Conservation (phyloP, 2,329 filamentous ascomycete species). For the Escovopsis sp. region DNA sequence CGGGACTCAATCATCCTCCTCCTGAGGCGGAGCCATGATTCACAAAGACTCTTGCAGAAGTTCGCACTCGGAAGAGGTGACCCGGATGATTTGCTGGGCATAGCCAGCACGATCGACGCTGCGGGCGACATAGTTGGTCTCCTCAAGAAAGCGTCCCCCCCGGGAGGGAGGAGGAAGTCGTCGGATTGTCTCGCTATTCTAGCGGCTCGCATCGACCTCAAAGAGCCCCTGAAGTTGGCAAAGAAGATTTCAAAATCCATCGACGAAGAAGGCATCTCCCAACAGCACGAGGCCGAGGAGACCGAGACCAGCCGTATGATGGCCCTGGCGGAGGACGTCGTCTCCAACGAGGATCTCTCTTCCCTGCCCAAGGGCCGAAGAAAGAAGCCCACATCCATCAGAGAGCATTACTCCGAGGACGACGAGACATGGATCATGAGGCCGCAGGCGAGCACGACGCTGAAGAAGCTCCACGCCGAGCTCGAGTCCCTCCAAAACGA, state of each 20-base stretch:
- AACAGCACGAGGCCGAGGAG: slow-evolving; percentile 65
- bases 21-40: slow-evolving; percentile 66
- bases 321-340: slow-evolving; percentile 57
- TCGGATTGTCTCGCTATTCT: slow-evolving; percentile 29
- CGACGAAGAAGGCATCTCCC: slow-evolving; percentile 79
- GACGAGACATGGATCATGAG: slow-evolving; percentile 52
- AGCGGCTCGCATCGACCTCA: slow-evolving; percentile 46
- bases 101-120: slow-evolving; percentile 67
- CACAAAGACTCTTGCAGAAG: slow-evolving; percentile 80
- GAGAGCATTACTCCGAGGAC: slow-evolving; percentile 45
- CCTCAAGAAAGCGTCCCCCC: slow-evolving; percentile 17
- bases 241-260: slow-evolving; percentile 61
- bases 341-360: slow-evolving; percentile 41
- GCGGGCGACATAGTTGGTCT: slow-evolving; percentile 50
- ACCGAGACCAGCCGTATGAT: slow-evolving; percentile 56
- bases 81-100: slow-evolving; percentile 71
- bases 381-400: slow-evolving; percentile 31
- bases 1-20: slow-evolving; percentile 55
- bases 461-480: slow-evolving; percentile 53
- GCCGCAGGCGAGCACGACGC: slow-evolving; percentile 48
- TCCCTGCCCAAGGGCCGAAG: slow-evolving; percentile 39
- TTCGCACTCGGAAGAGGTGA: slow-evolving; percentile 89
- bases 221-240: slow-evolving; percentile 54
- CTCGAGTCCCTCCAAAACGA: slow-evolving; percentile 45
- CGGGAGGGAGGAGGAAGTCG: slow-evolving; percentile 5